Base-by-base conservation (phyloP, 305 asterid genomes). In the Ilex paraguariensis region DNA sequence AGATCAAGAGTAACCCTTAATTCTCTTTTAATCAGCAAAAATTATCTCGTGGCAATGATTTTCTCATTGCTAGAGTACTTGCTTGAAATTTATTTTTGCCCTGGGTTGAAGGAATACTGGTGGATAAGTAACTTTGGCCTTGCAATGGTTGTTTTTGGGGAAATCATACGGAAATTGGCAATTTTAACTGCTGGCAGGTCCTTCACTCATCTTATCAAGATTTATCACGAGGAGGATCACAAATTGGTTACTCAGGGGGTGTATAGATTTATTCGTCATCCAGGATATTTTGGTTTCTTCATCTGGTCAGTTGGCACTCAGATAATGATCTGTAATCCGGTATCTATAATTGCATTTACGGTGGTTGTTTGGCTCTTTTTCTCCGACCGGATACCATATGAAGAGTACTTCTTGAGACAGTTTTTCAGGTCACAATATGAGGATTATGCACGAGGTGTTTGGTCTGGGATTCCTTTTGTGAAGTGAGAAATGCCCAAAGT, bases 261-360 rank as follows among this genome's bases (percentile, higher is more conserved):
- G 39, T 92, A 83, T 69, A 73, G 61, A 60, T 77, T 69, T 61
- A 65, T 82, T 13, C 81, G 96, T 2, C 97, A 92, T 65, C 97
- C 98, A 3, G 75, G 97, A 75, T 92, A 92, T 66, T 74, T 77
- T n/a, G 98, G 97, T 2, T 92, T 85, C 81, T 77, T 89, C 70
- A 74, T 87, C 64, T 92, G 98, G 97, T 84, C 93, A 0, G 70
- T 92, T 55, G 96, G 85, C 48, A 92, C 96, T 58, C 97, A 92
- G 62, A 62, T 87, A 66, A 87, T 89, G 97, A 83, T 92, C 11
- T 89, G 95, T 48, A 89, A 89, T 71, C 98, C 97, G 1, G 3
- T 89, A 10, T 82, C 96, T 3, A 72, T 84, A 0, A 48, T 84
- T 60, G 93, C 79, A 45, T 92, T 87, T 67, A 66, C 84, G 2